Evolutionary conservation across 345 rosid species (phyloP).

Genomic region (Lumnitzera racemosa): DNA sequence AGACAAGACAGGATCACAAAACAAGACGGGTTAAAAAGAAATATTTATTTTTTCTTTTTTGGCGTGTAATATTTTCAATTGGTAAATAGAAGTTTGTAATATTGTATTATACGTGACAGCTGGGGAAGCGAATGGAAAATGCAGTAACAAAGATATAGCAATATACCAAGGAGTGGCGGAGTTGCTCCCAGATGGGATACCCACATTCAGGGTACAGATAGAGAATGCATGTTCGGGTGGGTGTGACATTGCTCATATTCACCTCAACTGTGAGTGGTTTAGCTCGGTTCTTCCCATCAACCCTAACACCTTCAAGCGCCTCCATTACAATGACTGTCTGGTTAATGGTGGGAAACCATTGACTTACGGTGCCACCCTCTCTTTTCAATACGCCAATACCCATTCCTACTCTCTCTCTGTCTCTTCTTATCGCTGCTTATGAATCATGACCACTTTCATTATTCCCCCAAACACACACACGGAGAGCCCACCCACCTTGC

Average conservation of each 20-base stretch:
- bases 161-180: conserved; percentile 62
- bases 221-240: conserved; percentile 60
- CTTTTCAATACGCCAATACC: conserved; percentile 74
- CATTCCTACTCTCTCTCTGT: conserved; percentile 67
- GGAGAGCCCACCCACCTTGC: not conserved
- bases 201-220: conserved; percentile 74
- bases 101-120: conserved; percentile 10
- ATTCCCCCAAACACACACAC: no score
- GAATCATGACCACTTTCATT: not conserved
- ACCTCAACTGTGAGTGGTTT: conserved; percentile 83
- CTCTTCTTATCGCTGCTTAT: conserved; percentile 47
- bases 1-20: no score
- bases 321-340: conserved; percentile 75
- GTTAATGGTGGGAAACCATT: conserved; percentile 79
- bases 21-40: no score
- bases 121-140: conserved; percentile 48
- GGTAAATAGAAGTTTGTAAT: not conserved
- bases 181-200: conserved; percentile 71
- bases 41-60: no score
- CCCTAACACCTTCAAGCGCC: conserved; percentile 76
- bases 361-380: conserved; percentile 42
- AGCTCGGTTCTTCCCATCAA: conserved; percentile 71
- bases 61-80: not conserved
- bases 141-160: conserved; percentile 49
- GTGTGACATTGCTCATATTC: conserved; percentile 58